These are phyloP conservation scores for Sphagnum fallax DNA, from an alignment of 228 moss, liverwort and hornwort genomes.

Conservation along the genomic window DNA sequence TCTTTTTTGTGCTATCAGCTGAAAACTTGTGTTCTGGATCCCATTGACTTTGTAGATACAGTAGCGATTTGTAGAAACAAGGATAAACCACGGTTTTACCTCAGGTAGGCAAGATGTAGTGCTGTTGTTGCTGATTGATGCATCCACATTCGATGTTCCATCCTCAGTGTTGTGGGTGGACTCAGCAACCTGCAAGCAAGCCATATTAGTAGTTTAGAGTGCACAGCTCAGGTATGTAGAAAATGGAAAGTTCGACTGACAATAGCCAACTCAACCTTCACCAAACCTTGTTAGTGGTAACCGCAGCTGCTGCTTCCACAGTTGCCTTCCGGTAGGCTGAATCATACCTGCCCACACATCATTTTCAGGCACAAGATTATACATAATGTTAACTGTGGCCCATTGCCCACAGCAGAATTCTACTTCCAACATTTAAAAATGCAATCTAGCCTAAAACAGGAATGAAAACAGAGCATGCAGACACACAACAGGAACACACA, in stretches of 20 bases:
- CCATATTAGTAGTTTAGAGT: too few species aligned
- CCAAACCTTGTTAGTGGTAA: constrained; percentile 3
- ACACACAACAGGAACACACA: too few species aligned
- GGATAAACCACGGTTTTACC: constrained; percentile 10
- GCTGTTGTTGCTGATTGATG: constrained; percentile 1
- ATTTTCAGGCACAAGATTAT: neutral
- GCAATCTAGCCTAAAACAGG: too few species aligned
- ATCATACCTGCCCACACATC: constrained; percentile 32
- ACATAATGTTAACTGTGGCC: neutral
- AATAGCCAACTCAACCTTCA: too few species aligned
- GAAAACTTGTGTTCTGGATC: too few species aligned
- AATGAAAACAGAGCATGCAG: too few species aligned
- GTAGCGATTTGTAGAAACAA: too few species aligned
- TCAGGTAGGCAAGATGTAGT: constrained; percentile 26
- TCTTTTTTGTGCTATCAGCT: neutral
- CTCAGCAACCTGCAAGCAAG: constrained; percentile 11
- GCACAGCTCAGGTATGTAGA: too few species aligned
- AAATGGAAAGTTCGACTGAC: too few species aligned
- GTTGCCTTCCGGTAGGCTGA: constrained; percentile 11
- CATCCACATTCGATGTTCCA: constrained; percentile 1
- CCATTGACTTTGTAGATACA: too few species aligned
- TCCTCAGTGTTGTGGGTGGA: constrained; percentile 9
- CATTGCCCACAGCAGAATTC: neutral
- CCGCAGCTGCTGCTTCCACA: neutral
- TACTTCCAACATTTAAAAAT: neutral